Base-by-base conservation (phyloP, 2,329 filamentous ascomycete genomes). In the Monosporascus sp. region DNA sequence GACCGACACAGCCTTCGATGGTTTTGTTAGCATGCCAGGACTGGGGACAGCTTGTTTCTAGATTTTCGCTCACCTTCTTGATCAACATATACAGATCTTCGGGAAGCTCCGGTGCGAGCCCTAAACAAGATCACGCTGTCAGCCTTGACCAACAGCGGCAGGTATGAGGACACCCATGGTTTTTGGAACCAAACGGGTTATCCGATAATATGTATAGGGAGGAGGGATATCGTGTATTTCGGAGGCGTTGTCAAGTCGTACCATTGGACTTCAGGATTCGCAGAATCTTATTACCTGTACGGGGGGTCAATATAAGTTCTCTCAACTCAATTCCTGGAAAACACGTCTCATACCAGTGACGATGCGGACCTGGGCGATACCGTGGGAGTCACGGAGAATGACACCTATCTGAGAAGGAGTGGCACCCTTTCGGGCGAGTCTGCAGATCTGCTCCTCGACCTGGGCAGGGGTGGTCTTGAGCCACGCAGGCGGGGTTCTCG, bases 21-120 rank as follows among this genome's bases (percentile, higher is more conserved):
- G 11, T 11, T 31, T 34, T 5, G 31, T 34, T 14, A 34, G 31
- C 31, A 34, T 34, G 9, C 27, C 31, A 14, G 31, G 31, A 11
- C 31, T 14, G 31, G 4, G 31, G 5, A 34, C 11, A 11, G 31
- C 31, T 14, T 14, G 31, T 14, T 11, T 34, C 31, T 34, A 34
- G 9, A 34, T 34, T 5, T 14, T 49, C 49, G 62, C 70, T 71
- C 74, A 95, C 93, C 91, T 99, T 99, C 89, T 97, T 97, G 90
- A 97, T 97, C 77, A 97, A 84, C 89, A 96, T 96, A 88, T 97
- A 99, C 67, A 97, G 88, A 80, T 99, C 94, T 86, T 99, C 94
- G 74, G 95, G 94, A 70, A 99, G 87, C 77, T 97, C 92, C 75
- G 95, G 94, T 68, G 94, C 93, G 74, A 99, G 91, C 82, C 94